Base-by-base conservation (phyloP, 768 basidiomycete genomes). In the Sarcodon sp. region DNA sequence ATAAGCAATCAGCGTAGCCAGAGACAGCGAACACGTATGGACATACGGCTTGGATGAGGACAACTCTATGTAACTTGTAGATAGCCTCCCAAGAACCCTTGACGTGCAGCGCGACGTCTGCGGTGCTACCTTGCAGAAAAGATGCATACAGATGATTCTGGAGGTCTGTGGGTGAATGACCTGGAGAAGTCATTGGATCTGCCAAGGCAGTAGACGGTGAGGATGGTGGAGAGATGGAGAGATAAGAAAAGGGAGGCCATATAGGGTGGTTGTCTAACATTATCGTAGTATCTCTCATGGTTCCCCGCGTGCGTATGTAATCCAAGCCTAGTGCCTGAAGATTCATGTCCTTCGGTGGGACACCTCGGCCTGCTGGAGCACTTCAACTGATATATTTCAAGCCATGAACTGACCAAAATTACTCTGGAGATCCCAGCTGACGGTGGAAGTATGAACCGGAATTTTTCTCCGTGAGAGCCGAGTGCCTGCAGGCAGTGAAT, bases 31-130 rank as follows among this genome's bases (percentile, higher is more conserved):
- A 15, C 18, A 45, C n/a, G 33, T 35, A 37, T 27, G 34, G 6
- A 73, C 79, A 48, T 47, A 87, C 88, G 7, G 89, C 80, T 63
- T 94, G 92, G 38, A 90, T 88, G 50, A 94, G 79, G 35, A 96
- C 79, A 46, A 93, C 82, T 21, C 80, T 75, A 63, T 96, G 92
- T 6, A 91, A 69, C 39, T 70, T 75, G 67, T 93, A 96, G 34
- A 78, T 66, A 1, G 86, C 84, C 44, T 66, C 62, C 89, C 80
- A 83, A 3, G 79, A 69, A 4, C 77, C 83, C 27, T 68, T 64
- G 15, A 93, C 73, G 44, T 75, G 69, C 43, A 96, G 67, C 37
- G 79, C 73, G 53, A 93, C 79, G 66, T 94, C 92, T 13, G 87
- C 73, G 0, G 88, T 87, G 50, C 70, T 72, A 21, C 77, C 77